Conservation (phyloP, 139 green algal genomes). For the Volvox reticuliferus region DNA sequence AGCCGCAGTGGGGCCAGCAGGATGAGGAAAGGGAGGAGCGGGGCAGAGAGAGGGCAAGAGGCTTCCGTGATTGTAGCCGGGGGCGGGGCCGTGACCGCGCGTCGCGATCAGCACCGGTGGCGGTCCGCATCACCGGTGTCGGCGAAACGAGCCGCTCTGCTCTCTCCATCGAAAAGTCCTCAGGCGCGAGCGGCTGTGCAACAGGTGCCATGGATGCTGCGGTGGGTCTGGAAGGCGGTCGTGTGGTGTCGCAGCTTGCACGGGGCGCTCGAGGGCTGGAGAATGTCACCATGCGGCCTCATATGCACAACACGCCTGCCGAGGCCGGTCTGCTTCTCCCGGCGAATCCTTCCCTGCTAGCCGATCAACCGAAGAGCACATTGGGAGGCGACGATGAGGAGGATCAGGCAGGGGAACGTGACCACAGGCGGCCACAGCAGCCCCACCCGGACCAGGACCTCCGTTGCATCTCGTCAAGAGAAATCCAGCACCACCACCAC, state of each 20-base stretch:
- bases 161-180: background rate
- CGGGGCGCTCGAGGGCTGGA: background rate
- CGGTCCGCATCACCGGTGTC: background rate
- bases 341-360: no score
- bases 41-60: background rate
- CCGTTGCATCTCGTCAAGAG: background rate
- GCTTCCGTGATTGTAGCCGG: background rate
- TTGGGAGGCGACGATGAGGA: no score
- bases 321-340: no score
- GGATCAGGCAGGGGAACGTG: no score
- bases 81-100: background rate
- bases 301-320: no score
- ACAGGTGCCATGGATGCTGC: background rate
- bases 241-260: background rate
- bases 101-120: background rate
- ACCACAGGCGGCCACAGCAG: no score
- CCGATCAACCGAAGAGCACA: no score
- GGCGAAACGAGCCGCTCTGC: background rate
- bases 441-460: no score
- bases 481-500: background rate
- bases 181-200: slow-evolving; percentile 1
- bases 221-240: background rate
- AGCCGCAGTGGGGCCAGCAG: background rate
- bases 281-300: no score
- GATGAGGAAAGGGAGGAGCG: background rate